Evolutionary conservation across 2,329 filamentous ascomycete species (phyloP).

Genomic region (Fusarium coicis): DNA sequence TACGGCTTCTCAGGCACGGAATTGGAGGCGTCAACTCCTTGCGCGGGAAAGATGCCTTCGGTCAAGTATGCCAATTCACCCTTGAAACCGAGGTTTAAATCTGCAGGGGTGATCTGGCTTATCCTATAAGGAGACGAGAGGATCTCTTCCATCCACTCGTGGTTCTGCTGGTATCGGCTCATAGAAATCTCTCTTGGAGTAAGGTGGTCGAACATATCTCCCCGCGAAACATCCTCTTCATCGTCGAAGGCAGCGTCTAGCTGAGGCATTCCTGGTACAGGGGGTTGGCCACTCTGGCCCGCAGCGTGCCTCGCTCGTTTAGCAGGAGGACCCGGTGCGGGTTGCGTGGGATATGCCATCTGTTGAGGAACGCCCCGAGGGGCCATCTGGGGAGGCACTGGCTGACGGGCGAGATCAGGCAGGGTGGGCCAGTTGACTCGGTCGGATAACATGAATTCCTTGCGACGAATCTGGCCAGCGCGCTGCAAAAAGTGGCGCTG

Average conservation of each 20-base stretch:
- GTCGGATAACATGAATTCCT: slow-evolving; percentile 95
- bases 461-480: slow-evolving; percentile 84
- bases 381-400: slow-evolving; percentile 60
- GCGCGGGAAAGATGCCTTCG: slow-evolving; percentile 82
- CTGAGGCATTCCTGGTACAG: slow-evolving; percentile 53
- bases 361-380: slow-evolving; percentile 65
- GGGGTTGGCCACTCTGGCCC: slow-evolving; percentile 52
- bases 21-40: slow-evolving; percentile 60
- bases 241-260: slow-evolving; percentile 73
- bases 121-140: slow-evolving; percentile 90
- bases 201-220: slow-evolving; percentile 89
- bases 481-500: slow-evolving; percentile 73
- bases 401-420: slow-evolving; percentile 62
- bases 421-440: slow-evolving; percentile 90
- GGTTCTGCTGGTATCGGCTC: slow-evolving; percentile 89
- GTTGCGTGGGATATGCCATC: slow-evolving; percentile 71
- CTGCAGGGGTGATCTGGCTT: slow-evolving; percentile 84
- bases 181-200: slow-evolving; percentile 91
- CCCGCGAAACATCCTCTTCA: slow-evolving; percentile 87
- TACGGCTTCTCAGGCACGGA: slow-evolving; percentile 67
- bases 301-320: slow-evolving; percentile 64
- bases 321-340: slow-evolving; percentile 61
- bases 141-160: slow-evolving; percentile 99
- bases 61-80: slow-evolving; percentile 86
- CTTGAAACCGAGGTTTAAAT: slow-evolving; percentile 85